Base-by-base conservation (phyloP, 2,329 filamentous ascomycete genomes). In the Fusarium liriodendri region DNA sequence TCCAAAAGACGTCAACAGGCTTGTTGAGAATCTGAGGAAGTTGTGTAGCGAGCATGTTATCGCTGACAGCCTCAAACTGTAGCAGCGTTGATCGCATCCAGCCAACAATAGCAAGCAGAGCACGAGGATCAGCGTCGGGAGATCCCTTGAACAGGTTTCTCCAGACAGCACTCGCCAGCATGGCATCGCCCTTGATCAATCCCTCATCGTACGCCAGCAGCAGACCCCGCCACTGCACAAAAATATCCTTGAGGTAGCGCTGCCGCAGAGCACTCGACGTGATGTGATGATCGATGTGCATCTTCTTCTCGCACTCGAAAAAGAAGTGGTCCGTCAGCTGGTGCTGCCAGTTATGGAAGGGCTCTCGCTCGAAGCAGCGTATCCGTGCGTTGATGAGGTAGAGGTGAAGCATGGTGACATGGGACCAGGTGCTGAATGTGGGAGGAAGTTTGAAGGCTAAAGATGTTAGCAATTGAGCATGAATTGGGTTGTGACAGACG, bases 321-420 rank as follows among this genome's bases (percentile, higher is more conserved):
- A 96, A 98, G 87, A 97, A 98, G 83, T 98, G 95, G 84, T 99
- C 95, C 55, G 97, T 90, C 72, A 99, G 88, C 84, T 98, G 94
- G 79, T 95, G 93, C 82, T 97, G 94, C 91, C 95, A 98, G 66
- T 90, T 89, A 70, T 90, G 88, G 76, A 93, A 91, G 75, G 89
- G 87, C 25, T 92, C 89, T 63, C 87, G 85, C 25, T 94, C 92
- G 77, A 98, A 90, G 82, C 92, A 92, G 74, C 97, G 93, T 77
- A 98, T 86, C 66, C 95, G 93, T 55, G 94, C 93, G 64, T 94
- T 93, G 69, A 98, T 84, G 67, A 98, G 89, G 87, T 98, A 98
- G 89, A 99, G 93, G 86, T 99, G 96, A 67, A 99, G 89, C 88
- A 98, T 97, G 38, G 95, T 97, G 52, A 98, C 92, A 83, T 98